Conservation (phyloP, 805 yeast species). For the Schwanniomyces sp. region DNA sequence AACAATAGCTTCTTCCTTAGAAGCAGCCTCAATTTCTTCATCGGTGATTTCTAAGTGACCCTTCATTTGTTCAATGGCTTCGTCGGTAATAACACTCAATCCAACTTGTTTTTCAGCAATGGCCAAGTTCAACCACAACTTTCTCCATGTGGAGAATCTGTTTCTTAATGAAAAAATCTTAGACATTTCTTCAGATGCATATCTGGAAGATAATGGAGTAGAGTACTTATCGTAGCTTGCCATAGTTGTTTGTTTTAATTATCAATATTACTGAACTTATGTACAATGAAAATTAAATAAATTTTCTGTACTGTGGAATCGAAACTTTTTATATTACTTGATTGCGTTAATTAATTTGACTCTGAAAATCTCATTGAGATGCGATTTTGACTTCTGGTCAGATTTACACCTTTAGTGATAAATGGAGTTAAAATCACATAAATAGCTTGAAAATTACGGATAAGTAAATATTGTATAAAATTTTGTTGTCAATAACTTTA, state of each 20-base stretch:
- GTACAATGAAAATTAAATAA: not conserved
- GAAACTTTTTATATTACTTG: not conserved
- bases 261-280: not conserved
- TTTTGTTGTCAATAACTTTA: no score
- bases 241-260: constrained; percentile 17
- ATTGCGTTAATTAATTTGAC: not conserved
- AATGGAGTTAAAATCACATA: no score
- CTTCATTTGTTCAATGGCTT: constrained; percentile 86
- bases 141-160: constrained; percentile 98
- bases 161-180: constrained; percentile 86
- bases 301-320: not conserved
- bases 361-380: constrained; percentile 1
- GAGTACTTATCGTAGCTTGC: constrained; percentile 70
- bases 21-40: constrained; percentile 86
- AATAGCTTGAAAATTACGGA: no score
- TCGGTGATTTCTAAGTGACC: constrained; percentile 80
- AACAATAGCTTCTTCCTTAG: constrained; percentile 93
- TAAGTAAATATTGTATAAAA: no score
- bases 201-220: constrained; percentile 94
- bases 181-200: constrained; percentile 98
- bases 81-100: constrained; percentile 77
- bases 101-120: constrained; percentile 94
- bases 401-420: not conserved
- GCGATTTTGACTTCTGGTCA: not conserved
- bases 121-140: constrained; percentile 92